These are phyloP conservation scores for Ophiostoma tasmaniense DNA, from an alignment of 2,329 filamentous ascomycete genomes.

Conservation along the genomic window DNA sequence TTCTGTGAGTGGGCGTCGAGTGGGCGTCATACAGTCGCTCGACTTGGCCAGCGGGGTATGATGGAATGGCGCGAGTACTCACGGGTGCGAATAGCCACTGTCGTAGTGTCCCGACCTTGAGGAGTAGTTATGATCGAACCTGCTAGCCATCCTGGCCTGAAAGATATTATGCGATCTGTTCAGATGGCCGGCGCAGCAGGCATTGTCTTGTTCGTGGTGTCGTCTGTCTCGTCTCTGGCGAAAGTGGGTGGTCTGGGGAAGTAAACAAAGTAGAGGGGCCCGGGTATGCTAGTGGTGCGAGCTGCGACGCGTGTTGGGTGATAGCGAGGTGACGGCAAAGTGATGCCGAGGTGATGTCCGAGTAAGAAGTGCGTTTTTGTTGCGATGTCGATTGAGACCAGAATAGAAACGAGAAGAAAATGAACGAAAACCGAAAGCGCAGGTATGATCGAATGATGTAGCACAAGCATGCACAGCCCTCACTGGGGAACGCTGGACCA, in stretches of 20 bases:
- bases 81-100: slow-evolving; percentile 13
- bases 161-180: slow-evolving; percentile 1
- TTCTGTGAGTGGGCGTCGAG: background rate
- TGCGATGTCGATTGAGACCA: background rate
- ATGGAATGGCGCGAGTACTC: slow-evolving; percentile 1
- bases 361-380: background rate
- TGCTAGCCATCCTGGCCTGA: slow-evolving; percentile 14
- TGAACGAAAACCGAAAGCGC: background rate
- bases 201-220: slow-evolving; percentile 13
- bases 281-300: background rate
- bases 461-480: slow-evolving; percentile 10
- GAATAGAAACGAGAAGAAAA: background rate
- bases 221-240: slow-evolving; percentile 2
- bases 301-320: background rate
- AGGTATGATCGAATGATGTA: slow-evolving; percentile 5
- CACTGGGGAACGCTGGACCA: background rate
- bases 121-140: slow-evolving; percentile 5
- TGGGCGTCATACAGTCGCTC: background rate
- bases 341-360: background rate
- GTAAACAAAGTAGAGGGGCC: slow-evolving; percentile 5
- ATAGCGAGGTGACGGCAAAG: background rate
- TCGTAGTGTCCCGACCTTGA: slow-evolving; percentile 12
- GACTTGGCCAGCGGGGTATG: slow-evolving; percentile 11
- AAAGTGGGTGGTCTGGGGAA: background rate
- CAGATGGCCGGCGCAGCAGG: slow-evolving; percentile 10